Percentiles rank a stretch among this genome's conserved stretches.
Evolutionary conservation across 805 yeast species (phyloP).

Genomic region (Zygotorulaspora sp.): DNA sequence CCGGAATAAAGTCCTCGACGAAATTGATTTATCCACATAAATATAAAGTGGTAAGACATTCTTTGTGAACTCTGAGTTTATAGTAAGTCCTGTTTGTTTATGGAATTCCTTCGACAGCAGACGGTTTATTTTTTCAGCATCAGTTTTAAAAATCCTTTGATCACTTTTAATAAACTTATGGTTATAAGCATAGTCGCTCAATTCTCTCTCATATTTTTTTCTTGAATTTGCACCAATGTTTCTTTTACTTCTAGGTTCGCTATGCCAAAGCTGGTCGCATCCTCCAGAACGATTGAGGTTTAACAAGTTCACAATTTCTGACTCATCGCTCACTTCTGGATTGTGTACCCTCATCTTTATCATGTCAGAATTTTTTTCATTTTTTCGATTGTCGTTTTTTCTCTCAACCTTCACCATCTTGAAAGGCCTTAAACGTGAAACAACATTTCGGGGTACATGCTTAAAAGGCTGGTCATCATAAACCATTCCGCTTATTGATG

Average conservation of each 20-base stretch:
- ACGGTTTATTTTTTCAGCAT: conserved; percentile 21
- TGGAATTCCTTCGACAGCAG: conserved; percentile 25
- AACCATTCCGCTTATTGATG: conserved; percentile 36
- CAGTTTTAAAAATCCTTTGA: conserved; percentile 20
- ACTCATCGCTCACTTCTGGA: conserved; percentile 31
- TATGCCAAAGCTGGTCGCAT: neutral
- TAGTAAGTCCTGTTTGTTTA: conserved; percentile 22
- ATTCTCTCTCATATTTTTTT: conserved; percentile 17
- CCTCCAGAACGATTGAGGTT: conserved; percentile 8
- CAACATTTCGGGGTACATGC: conserved; percentile 37
- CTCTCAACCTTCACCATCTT: conserved; percentile 57
- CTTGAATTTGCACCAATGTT: conserved; percentile 10
- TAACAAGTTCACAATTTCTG: conserved; percentile 26
- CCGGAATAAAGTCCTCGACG: conserved; percentile 18
- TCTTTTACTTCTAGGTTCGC: conserved; percentile 3
- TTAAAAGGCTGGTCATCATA: conserved; percentile 34
- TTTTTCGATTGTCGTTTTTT: conserved; percentile 76
- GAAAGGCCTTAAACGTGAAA: conserved; percentile 37
- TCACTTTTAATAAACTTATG: conserved; percentile 31
- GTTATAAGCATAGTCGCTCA: conserved; percentile 17
- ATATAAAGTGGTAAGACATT: conserved; percentile 23
- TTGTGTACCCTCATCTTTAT: conserved; percentile 34
- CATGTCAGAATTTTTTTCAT: conserved; percentile 64
- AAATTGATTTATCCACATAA: conserved; percentile 25
- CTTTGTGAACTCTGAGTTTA: conserved; percentile 21